phyloP scores from a whole-genome alignment of 2,329 filamentous ascomycete species.

The Aspergillus quadricinctus region DNA sequence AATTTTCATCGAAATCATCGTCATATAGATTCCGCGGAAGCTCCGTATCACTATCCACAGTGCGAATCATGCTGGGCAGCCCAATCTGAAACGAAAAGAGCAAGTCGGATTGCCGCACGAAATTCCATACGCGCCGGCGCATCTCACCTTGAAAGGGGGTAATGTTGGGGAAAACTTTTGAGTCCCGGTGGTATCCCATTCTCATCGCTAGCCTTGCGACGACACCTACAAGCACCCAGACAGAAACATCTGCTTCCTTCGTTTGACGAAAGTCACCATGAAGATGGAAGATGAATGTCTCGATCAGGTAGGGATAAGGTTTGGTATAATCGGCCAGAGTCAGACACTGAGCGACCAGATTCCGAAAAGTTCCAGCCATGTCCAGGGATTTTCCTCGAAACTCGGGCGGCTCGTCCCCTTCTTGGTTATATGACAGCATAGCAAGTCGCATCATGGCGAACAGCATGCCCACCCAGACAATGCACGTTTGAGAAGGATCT shows the following conservation, averaged over 20 bases:
- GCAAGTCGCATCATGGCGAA: slow-evolving; percentile 63
- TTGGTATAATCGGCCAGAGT: slow-evolving; percentile 61
- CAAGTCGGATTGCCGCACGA: slow-evolving; percentile 56
- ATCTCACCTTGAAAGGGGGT: slow-evolving; percentile 60
- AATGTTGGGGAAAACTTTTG: slow-evolving; percentile 56
- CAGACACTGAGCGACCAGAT: slow-evolving; percentile 59
- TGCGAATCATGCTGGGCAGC: slow-evolving; percentile 61
- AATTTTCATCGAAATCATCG: slow-evolving; percentile 59
- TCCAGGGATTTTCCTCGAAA: slow-evolving; percentile 54
- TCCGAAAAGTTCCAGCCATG: slow-evolving; percentile 44
- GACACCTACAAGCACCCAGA: slow-evolving; percentile 57
- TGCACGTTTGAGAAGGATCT: slow-evolving; percentile 52
- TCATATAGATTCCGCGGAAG: slow-evolving; percentile 61
- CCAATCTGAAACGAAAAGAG: slow-evolving; percentile 65
- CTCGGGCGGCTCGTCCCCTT: slow-evolving; percentile 61
- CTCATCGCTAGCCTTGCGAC: slow-evolving; percentile 61
- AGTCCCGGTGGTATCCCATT: slow-evolving; percentile 62
- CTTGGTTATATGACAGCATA: slow-evolving; percentile 57
- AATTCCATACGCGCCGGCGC: slow-evolving; percentile 47
- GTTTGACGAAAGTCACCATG: slow-evolving; percentile 58
- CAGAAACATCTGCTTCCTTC: slow-evolving; percentile 56
- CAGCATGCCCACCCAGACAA: slow-evolving; percentile 60
- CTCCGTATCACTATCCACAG: slow-evolving; percentile 59
- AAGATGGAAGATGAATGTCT: slow-evolving; percentile 59
- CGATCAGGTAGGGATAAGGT: slow-evolving; percentile 56